These are phyloP conservation scores for Psilocybe subaeruginosa DNA, from an alignment of 768 basidiomycete genomes.

Conservation along the genomic window DNA sequence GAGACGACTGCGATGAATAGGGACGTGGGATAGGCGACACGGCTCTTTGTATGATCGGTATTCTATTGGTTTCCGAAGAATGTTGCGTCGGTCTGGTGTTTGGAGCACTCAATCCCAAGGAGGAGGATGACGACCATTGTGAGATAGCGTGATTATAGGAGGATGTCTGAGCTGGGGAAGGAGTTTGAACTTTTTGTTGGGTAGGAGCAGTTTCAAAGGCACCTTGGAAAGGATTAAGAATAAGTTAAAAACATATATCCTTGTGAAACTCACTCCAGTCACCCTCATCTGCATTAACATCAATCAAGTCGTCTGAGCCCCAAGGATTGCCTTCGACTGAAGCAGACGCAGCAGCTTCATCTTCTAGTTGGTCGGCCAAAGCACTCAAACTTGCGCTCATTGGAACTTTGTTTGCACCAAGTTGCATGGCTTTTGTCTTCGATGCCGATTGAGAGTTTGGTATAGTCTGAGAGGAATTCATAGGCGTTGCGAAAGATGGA, in stretches of 20 bases:
- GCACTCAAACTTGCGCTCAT: constrained; percentile 29
- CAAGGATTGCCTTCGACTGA: constrained; percentile 57
- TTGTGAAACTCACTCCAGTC: constrained; percentile 81
- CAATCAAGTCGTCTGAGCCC: constrained; percentile 85
- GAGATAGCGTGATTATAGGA: constrained; percentile 1
- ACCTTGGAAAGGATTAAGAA: constrained; percentile 39
- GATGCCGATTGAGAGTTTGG: constrained; percentile 23
- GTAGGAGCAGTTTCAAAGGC: constrained; percentile 73
- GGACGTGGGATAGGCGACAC: constrained; percentile 19
- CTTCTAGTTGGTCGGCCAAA: constrained; percentile 58
- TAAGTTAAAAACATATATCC: neutral
- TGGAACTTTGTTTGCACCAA: constrained; percentile 59
- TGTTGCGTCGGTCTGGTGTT: neutral
- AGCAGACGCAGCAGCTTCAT: constrained; percentile 46
- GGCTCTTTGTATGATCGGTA: constrained; percentile 11
- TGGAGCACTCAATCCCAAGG: neutral
- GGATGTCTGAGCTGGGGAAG: constrained; percentile 6
- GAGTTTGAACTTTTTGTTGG: constrained; percentile 14
- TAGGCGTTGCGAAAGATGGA: constrained; percentile 21
- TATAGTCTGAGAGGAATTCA: constrained; percentile 14
- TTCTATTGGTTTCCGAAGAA: constrained; percentile 1
- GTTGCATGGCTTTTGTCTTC: constrained; percentile 66
- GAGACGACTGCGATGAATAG: constrained; percentile 21
- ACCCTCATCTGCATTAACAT: constrained; percentile 89
- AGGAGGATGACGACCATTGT: neutral